Conservation (phyloP, 2,329 filamentous ascomycete species). For the Phialophora macrospora region DNA sequence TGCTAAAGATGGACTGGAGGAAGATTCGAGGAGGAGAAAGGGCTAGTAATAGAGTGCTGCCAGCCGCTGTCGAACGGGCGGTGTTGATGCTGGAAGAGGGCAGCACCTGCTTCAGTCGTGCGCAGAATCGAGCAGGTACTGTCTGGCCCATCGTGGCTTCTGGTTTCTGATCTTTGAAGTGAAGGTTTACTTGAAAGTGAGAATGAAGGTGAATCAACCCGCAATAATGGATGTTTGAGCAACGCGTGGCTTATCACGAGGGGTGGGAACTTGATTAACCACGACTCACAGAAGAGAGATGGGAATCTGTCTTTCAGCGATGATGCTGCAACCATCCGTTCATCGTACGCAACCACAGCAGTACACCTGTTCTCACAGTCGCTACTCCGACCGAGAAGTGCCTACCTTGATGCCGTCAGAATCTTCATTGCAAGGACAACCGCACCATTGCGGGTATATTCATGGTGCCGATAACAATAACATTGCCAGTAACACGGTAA, state of each 20-base stretch:
- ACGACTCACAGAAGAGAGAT: background rate
- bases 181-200: conserved; percentile 4
- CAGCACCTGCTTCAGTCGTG: conserved; percentile 27
- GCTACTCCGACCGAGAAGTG: background rate
- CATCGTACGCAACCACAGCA: background rate
- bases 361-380: background rate
- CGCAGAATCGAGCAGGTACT: conserved; percentile 18
- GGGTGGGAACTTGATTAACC: background rate
- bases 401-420: background rate
- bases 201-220: background rate
- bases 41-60: background rate
- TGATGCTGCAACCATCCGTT: background rate
- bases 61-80: conserved; percentile 11
- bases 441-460: background rate
- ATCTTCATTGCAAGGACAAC: background rate
- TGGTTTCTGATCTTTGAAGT: background rate
- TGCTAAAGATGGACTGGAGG: conserved; percentile 29
- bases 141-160: conserved; percentile 22
- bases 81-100: conserved; percentile 18
- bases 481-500: background rate
- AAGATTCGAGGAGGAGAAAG: conserved; percentile 13
- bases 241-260: background rate
- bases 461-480: background rate
- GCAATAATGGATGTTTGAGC: background rate
- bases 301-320: background rate